Base-by-base conservation (phyloP, 176 grass and related monocot species). In the Microstegium vimineum region DNA sequence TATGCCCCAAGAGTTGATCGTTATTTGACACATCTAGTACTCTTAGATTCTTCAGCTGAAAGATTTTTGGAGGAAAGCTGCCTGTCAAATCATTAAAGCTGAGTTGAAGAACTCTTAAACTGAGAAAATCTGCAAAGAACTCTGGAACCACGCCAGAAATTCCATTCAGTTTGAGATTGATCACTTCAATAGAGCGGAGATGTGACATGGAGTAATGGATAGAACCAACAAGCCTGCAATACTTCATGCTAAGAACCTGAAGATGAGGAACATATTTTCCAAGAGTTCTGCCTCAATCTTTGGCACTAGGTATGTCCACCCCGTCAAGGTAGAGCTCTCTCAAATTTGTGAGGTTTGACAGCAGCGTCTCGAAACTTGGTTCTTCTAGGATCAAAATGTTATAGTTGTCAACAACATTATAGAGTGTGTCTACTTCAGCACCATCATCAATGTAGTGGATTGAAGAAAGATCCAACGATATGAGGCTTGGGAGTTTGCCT, bases 401-500 rank as follows among this genome's bases (percentile, higher is more conserved):
- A 28, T 10, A 1, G 37, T 0, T 10, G 2, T 36, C 56, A 5
- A 14, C 0, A 62, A 62, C 5, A 62, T 28, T 28, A 62, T 62
- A 62, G 10, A 62, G 4, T 15, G 25, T 15, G 4, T 62, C 25
- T 62, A 62, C 41, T 28, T 26, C 13, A 40, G 0, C 15, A 10
- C 0, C 37, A 18, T 13, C 7, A 20, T 18, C 35, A 42, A 6
- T 8, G 56, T 10, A 1, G 5, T 38, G 54, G 0, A 17, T 1
- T 9, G 33, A 38, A 17, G 90, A 92, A 25, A 89, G 41, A 57
- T 92, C 86, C 31, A 92, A 64, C 0, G 51, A 71, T 11, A 89
- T 18, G 6, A 92, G 67, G 26, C 83, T 89, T 57, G 38, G 65
- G 20, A 92, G 90, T 20, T 78, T 83, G 26, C 81, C 37, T 17